Evolutionary conservation across 164 flowering plant genomes (phyloP).

Genomic region (Berberis vulgaris): DNA sequence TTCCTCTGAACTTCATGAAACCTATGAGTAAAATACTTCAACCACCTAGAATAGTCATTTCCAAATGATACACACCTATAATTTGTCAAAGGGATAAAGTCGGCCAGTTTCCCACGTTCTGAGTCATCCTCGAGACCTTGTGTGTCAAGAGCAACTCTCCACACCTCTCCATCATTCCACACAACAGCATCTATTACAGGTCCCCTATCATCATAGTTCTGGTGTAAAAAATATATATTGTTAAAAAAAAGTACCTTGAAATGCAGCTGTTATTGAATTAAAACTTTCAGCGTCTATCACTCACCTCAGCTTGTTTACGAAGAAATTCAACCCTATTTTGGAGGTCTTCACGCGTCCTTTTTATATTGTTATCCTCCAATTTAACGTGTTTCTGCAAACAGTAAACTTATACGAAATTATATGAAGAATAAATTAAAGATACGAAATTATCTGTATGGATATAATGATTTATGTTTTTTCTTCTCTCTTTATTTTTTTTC

Average conservation of each 20-base stretch:
- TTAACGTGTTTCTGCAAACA: constrained; percentile 53
- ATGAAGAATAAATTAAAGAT: not conserved
- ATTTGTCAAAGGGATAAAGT: constrained; percentile 79
- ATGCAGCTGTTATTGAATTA: not conserved
- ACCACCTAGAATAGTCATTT: not conserved
- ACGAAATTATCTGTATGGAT: no score
- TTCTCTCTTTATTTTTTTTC: no score
- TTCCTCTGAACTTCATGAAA: not conserved
- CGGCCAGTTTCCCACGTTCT: constrained; percentile 65
- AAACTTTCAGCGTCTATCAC: constrained; percentile 9
- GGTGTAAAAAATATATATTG: constrained; percentile 10
- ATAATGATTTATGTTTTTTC: no score
- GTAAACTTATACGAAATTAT: constrained; percentile 2
- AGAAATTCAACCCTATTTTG: constrained; percentile 71
- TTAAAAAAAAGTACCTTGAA: not conserved
- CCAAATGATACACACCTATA: constrained; percentile 39
- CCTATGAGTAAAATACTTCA: not conserved
- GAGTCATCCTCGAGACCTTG: constrained; percentile 80
- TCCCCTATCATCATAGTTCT: constrained; percentile 94
- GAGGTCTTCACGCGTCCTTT: constrained; percentile 71
- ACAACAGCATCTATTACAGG: constrained; percentile 96
- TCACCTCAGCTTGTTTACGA: constrained; percentile 76
- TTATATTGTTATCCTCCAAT: constrained; percentile 55
- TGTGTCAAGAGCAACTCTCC: constrained; percentile 97
- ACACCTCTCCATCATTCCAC: constrained; percentile 94